A percentile compares a stretch with the other conserved stretches of the same genome.
Evolutionary conservation across 2,329 filamentous ascomycete species (phyloP).

Genomic region (Aspergillus sp.): DNA sequence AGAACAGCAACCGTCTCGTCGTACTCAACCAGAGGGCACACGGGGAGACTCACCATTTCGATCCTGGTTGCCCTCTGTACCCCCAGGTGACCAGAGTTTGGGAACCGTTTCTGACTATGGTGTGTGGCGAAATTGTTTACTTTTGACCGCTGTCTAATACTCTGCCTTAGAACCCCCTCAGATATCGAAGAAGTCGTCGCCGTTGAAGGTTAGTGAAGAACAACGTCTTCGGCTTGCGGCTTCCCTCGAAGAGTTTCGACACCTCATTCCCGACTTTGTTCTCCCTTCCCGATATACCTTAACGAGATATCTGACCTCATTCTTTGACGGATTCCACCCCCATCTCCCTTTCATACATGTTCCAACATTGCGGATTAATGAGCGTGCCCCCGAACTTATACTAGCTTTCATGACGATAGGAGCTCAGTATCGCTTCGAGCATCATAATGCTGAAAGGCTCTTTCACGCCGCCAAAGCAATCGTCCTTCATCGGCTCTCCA

Average conservation of each 20-base stretch:
- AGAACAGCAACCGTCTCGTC: constrained; percentile 20
- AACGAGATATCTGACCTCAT: constrained; percentile 67
- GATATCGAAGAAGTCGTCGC: constrained; percentile 16
- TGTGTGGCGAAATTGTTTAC: constrained; percentile 7
- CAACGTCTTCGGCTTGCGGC: constrained; percentile 29
- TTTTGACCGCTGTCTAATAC: not conserved
- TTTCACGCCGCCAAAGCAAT: constrained; percentile 61
- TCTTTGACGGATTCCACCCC: constrained; percentile 64
- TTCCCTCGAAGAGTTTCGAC: constrained; percentile 28
- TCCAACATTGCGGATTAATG: constrained; percentile 61
- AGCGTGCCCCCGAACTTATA: constrained; percentile 66
- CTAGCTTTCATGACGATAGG: constrained; percentile 65
- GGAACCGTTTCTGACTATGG: constrained; percentile 31
- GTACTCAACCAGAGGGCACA: constrained; percentile 20
- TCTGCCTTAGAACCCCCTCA: constrained; percentile 26
- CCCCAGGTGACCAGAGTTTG: constrained; percentile 30
- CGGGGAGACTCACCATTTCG: constrained; percentile 32
- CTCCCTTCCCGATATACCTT: constrained; percentile 68
- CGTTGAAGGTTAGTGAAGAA: constrained; percentile 28
- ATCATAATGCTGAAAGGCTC: constrained; percentile 28
- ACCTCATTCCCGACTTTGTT: constrained; percentile 50
- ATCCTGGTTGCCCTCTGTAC: constrained; percentile 32
- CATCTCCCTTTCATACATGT: constrained; percentile 65
- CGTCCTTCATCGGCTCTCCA: constrained; percentile 57
- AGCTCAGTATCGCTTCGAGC: constrained; percentile 50